Evolutionary conservation across 345 rosid species (phyloP), one percentile per base, ranked within the genome.

Genomic region (Moringa oleifera): DNA sequence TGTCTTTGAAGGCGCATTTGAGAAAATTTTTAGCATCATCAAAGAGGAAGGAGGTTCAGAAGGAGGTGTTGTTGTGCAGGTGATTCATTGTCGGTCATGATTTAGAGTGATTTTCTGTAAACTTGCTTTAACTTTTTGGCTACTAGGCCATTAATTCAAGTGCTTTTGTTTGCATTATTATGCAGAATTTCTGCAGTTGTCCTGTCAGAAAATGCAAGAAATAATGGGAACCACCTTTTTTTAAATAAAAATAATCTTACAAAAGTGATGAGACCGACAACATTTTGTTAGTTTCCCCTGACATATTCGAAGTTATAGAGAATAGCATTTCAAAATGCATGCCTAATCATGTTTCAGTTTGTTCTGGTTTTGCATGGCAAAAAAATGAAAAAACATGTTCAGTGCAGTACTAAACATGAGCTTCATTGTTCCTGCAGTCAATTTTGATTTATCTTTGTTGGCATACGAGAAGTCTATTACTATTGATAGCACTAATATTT

Each of bases 11-110:
- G 97, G 97, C 67, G 97, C 95, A 58, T 90, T 88, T 70, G 99
- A 94, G 79, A 94, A 94, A 65, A 84, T 85, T 9, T 94, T 94
- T 77, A 84, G 97, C 73, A 94, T 94, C 63, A 82, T 94, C 23
- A 88, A 75, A 70, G 97, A 94, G 74, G 99, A 94, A 80, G 99
- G 99, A 22, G 97, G 89, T 20, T 83, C 99, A 50, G 99, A 94
- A 56, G 99, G 99, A 41, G 99, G 95, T 72, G 95, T 94, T 53
- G 97, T 94, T 64, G 99, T 94, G 74, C 99, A 94, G 97, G 99
- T 94, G 68, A 78, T 47, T 69, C 31, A 47, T 58, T 55, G 31
- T 24, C 20, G 24, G 28, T 53, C 36, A 20, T 65, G 37, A 37
- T 21, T 49, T 24, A 16, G 46, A 41, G 12, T 36, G 18, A 53